phyloP scores from a whole-genome alignment of 495 filamentous ascomycete species.

The Hypoxylon crocopeplum region DNA sequence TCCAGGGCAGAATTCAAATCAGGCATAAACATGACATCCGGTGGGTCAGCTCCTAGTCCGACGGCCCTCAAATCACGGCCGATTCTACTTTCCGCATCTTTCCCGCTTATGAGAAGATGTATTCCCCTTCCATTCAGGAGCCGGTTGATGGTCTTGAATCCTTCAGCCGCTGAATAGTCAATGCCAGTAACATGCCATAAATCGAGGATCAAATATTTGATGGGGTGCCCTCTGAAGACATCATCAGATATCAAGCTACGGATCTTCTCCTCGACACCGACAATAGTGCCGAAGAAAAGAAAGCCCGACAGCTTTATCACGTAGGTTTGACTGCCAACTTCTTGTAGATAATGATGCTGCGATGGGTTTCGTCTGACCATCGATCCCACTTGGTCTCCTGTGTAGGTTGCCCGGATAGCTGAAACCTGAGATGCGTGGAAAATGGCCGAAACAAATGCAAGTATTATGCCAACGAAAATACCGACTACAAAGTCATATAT shows the following conservation, averaged over 20 bases:
- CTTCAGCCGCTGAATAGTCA: conserved; percentile 95
- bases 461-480: conserved; percentile 87
- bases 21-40: conserved; percentile 77
- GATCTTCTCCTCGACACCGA: conserved; percentile 88
- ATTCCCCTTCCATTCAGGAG: conserved; percentile 76
- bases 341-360: conserved; percentile 82
- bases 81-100: conserved; percentile 73
- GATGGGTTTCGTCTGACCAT: conserved; percentile 90
- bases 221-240: conserved; percentile 74
- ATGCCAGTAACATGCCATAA: conserved; percentile 87
- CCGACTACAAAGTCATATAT: conserved; percentile 94
- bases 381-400: conserved; percentile 84
- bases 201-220: conserved; percentile 90
- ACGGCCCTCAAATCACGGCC: conserved; percentile 80
- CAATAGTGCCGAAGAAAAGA: conserved; percentile 96
- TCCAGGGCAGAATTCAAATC: conserved; percentile 93
- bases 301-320: conserved; percentile 91
- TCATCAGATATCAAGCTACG: conserved; percentile 81
- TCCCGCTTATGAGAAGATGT: conserved; percentile 79
- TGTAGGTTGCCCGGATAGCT: conserved; percentile 84
- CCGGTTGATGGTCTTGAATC: conserved; percentile 88
- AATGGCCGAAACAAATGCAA: conserved; percentile 89
- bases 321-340: conserved; percentile 85
- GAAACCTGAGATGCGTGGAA: conserved; percentile 89
- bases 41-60: conserved; percentile 72